Evolutionary conservation across 495 filamentous ascomycete genomes (phyloP), one percentile per base, ranked within the genome.

Genomic region (Baudoinia panamericana): DNA sequence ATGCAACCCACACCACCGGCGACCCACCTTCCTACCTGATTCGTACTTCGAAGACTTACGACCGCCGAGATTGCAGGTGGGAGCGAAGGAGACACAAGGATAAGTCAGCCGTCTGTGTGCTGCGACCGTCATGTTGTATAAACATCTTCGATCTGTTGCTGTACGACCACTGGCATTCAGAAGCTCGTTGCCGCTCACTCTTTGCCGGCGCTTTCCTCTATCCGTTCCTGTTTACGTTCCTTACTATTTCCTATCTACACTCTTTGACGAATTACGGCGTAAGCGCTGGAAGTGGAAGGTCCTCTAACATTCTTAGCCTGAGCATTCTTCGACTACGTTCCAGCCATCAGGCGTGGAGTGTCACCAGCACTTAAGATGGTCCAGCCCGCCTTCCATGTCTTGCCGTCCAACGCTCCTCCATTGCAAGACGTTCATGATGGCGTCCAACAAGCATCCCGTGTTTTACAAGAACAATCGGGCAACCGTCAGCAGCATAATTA

Each of bases 191-290:
- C n/a, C n/a, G n/a, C n/a, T n/a, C n/a, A n/a, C n/a, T n/a, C n/a
- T n/a, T n/a, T n/a, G n/a, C n/a, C n/a, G n/a, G n/a, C n/a, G n/a
- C n/a, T n/a, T n/a, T 32, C 26, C 38, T 34, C 19, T 33, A 69
- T 65, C 65, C 69, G 70, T 71, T 73, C 71, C 61, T 67, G 69
- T 51, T 50, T 57, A 56, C 59, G 57, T 62, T 63, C 60, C 61
- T 64, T 67, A 55, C 27, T 49, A 30, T 34, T 36, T 35, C 19
- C 18, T 16, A 10, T 30, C 28, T 20, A 21, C 17, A 22, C 3
- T 19, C 4, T 31, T 27, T 37, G 36, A 47, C 42, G 42, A 45
- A 45, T 45, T 27, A 39, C 36, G 34, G 34, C 10, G 21, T 31
- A 3, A 5, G 33, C 50, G 24, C 40, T 55, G 39, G n/a, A n/a